Base-by-base conservation (phyloP, 2,329 filamentous ascomycete genomes). In the Penicillium glabrum region DNA sequence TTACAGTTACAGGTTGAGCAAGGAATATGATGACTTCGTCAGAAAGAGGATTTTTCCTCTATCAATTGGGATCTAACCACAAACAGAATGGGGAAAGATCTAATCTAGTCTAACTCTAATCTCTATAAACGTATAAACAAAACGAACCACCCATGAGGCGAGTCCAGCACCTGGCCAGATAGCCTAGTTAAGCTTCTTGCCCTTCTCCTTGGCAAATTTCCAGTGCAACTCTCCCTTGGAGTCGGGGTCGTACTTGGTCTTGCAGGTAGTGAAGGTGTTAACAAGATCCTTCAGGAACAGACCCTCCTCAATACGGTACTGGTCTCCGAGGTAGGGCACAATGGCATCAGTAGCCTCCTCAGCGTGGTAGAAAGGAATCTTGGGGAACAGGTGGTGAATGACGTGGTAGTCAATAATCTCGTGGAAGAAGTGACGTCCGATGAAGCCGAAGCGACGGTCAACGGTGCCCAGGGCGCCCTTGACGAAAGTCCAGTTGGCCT, bases 341-440 rank as follows among this genome's bases (percentile, higher is more conserved):
- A 86, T 82, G 51, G 82, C 80, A 47, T 80, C 75, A 11, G 82
- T 83, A 24, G 83, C 83, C 69, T 85, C 81, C 56, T 82, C 79
- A 19, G 83, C 83, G 61, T 84, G 77, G 75, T 86, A 86, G 70
- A 85, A 85, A 19, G 83, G 83, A 43, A 86, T 85, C 7, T 73
- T 80, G 73, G 85, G 81, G 70, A 86, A 83, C 23, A 84, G 72
- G 63, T 87, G 85, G 71, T 87, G 84, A 29, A 86, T 77, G 41
- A 87, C 84, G 65, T 87, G 85, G 44, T 81, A 82, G 61, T 85
- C 84, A 43, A 87, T 84, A 67, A 87, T 87, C 61, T 82, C 81
- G 72, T 88, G 86, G 79, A 88, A 86, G 58, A 88, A 73, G 70
- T 87, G 80, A 19, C 79, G 78, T 55, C 85, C 85, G 56, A 87